Evolutionary conservation across 108 stramenopile genomes (phyloP), one percentile per base, ranked within the genome.

Genomic region (Craspedostauros australis): DNA sequence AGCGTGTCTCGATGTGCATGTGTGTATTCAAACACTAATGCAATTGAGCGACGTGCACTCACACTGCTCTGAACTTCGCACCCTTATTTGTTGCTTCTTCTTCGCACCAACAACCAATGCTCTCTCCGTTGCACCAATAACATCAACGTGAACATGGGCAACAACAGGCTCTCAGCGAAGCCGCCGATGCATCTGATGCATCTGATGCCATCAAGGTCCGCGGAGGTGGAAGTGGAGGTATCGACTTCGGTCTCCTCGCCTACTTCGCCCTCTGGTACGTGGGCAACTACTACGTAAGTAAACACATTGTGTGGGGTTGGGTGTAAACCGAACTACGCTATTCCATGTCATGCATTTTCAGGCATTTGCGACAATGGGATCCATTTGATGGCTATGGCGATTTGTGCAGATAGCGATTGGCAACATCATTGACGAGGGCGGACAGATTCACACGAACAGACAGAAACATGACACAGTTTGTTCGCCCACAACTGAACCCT

Each of bases 201-300:
- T 53, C 33, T n/a, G 60, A 72, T 57, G 74, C 72, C 38, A 56
- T 73, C 19, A 47, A 61, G 11, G 69, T 73, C 21, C 83, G 83
- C 36, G 83, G 83, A 55, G 79, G 83, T 57, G 52, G 57, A 21
- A n/a, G 54, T 3, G 65, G 50, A 19, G 60, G 69, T 34, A 46
- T 88, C 16, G 93, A 94, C 67, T 36, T 94, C 51, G 80, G 86
- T 23, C 77, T 95, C n/a, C 51, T 91, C 31, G 37, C 73, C 31
- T 95, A 95, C 75, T 91, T 95, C 57, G 56, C 64, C 41, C 80
- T 92, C 19, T 95, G 94, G 94, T 95, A 95, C 71, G 72, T 95
- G 16, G 94, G 94, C 43, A 95, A 95, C 70, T 92, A 92, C 73
- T 91, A 82, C 47, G 76, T 74, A 48, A 70, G 75, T 73, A 24